Evolutionary conservation across 208 protist genomes (phyloP), one percentile per base, ranked within the genome.

Genomic region (Histomonas meleagridis): DNA sequence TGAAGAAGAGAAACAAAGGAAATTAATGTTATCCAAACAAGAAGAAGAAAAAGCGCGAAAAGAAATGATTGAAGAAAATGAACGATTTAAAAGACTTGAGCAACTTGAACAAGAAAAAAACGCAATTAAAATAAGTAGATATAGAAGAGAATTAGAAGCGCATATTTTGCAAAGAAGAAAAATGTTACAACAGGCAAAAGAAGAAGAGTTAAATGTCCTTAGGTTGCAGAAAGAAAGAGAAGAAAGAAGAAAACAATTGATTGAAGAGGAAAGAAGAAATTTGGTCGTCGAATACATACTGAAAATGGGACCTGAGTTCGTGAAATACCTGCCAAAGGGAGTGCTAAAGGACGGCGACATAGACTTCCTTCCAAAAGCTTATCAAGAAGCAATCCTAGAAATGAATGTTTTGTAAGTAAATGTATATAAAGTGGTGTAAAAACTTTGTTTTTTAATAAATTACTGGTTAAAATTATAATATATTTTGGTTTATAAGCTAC

Each of bases 291-390:
- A 86, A 16, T 46, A 86, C 28, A 32, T 86, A 35, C 16, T 51
- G 38, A 55, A 14, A 5, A 51, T 86, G 18, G 76, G 76, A 51
- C 40, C 43, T 14, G 76, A 86, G 38, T 43, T 46, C 7, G 55
- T 86, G 4, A 86, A 86, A 86, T 86, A 86, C 26, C 26, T 86
- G 2, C 76, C 76, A 86, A 86, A 86, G 32, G 76, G 76, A 10
- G 76, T 86, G 0, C 12, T 86, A 0, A 86, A 26, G 18, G 76
- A 86, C 51, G 76, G 55, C 32, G 76, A 86, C 55, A 38, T 86
- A 26, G 32, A 86, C 55, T 86, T 57, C 38, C 35, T 86, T 32
- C 76, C 76, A 55, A 9, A 86, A 55, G 46, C 14, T 57, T 86
- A 51, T 49, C 40, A 23, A n/a, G 23, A 86, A 38, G 76, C 76